phyloP scores from a whole-genome alignment of 2,329 filamentous ascomycete genomes.

The Pseudogymnoascus sp. region DNA sequence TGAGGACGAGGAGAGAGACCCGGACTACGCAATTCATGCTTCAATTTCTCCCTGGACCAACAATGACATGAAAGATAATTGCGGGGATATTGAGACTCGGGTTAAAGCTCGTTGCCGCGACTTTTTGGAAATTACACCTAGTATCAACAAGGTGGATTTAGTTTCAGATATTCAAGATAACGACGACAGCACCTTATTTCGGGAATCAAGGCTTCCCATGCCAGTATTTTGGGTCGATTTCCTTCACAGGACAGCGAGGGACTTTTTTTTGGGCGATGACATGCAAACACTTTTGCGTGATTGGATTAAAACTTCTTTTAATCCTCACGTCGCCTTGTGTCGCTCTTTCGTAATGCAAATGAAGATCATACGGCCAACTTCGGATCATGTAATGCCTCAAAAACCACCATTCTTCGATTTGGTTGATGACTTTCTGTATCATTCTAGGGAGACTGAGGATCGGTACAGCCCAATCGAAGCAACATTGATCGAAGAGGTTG shows the following conservation, averaged over 20 bases:
- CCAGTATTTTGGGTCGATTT: constrained; percentile 2
- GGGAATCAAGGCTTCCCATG: background rate
- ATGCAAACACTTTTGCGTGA: background rate
- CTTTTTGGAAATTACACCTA: background rate
- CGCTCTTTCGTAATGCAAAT: background rate
- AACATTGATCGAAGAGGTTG: background rate
- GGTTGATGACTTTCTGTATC: background rate
- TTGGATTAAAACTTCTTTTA: background rate
- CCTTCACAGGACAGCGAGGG: constrained; percentile 6
- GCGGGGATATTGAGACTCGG: background rate
- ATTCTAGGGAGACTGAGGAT: background rate
- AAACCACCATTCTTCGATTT: background rate
- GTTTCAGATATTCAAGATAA: background rate
- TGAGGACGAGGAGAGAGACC: background rate
- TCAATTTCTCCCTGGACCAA: background rate
- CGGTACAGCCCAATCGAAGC: background rate
- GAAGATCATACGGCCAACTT: background rate
- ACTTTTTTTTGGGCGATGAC: background rate
- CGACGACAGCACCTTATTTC: background rate
- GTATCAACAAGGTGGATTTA: background rate
- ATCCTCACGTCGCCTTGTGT: background rate
- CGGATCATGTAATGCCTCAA: background rate
- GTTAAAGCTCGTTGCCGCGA: background rate
- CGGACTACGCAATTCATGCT: background rate
- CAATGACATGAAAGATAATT: background rate